Evolutionary conservation across 257 asterid genomes (phyloP).

Genomic region (Dorcoceras hygrometricum): DNA sequence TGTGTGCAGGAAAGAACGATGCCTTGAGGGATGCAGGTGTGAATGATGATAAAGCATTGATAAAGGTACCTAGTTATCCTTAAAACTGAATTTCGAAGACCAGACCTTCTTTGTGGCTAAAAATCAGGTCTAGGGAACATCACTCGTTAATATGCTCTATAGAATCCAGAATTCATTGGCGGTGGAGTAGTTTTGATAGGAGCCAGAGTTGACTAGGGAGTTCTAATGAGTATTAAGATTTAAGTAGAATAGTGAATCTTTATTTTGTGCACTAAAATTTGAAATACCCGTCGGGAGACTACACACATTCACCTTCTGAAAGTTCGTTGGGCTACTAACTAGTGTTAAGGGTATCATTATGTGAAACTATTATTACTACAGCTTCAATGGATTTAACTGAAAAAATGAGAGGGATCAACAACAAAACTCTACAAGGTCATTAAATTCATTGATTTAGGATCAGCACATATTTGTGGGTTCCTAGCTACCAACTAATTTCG

Average conservation of each 20-base stretch:
- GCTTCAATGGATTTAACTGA: not conserved
- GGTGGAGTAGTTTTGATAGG: not conserved
- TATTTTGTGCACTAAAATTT: no score
- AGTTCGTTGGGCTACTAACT: not conserved
- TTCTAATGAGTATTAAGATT: not conserved
- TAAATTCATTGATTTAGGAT: not conserved
- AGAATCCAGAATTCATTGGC: no score
- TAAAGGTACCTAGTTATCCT: constrained; percentile 22
- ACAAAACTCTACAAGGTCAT: not conserved
- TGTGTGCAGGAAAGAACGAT: constrained; percentile 22
- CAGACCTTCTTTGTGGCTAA: not conserved
- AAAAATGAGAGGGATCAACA: not conserved
- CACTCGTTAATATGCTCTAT: no score
- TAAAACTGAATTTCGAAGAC: no score
- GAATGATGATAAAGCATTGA: constrained; percentile 4
- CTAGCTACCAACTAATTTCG: not conserved
- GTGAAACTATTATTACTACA: not conserved
- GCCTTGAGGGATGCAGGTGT: constrained; percentile 6
- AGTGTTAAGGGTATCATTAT: not conserved
- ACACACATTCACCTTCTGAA: not conserved
- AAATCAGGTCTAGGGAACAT: no score
- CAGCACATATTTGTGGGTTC: not conserved
- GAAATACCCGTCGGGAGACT: not conserved
- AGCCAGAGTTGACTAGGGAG: not conserved
- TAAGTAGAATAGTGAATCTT: not conserved